Conservation (phyloP, 1,284 basidiomycete genomes). For the Entoloma clypeatum region DNA sequence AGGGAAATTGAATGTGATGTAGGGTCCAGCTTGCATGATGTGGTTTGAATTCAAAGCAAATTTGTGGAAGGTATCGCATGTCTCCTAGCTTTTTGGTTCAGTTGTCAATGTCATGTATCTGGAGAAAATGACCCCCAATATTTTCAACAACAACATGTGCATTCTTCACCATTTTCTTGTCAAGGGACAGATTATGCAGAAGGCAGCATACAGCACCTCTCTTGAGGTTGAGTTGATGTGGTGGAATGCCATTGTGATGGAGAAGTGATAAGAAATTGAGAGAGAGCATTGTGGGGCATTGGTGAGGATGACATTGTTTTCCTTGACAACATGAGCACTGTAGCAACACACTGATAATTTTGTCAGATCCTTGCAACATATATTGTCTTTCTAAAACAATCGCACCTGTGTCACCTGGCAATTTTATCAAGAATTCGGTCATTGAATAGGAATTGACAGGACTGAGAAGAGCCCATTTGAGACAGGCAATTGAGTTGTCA, state of each 20-base stretch:
- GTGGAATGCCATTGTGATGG: neutral
- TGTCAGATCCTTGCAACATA: neutral
- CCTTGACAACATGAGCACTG: constrained; percentile 1
- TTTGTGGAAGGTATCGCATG: no score
- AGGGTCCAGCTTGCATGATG: no score
- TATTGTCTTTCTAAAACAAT: neutral
- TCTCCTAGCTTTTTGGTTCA: no score
- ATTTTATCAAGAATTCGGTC: no score
- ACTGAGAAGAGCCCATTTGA: neutral
- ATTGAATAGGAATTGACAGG: neutral
- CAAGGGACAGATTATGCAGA: neutral
- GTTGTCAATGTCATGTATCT: neutral
- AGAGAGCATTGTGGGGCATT: neutral
- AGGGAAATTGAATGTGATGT: no score
- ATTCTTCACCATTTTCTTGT: neutral
- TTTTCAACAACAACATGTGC: neutral
- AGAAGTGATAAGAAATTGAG: neutral
- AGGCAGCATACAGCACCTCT: neutral
- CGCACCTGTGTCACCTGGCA: neutral
- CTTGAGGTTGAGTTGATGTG: neutral
- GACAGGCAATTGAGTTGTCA: neutral
- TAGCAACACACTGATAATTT: no score
- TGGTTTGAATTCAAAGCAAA: no score
- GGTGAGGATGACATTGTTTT: neutral
- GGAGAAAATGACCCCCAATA: neutral